Evolutionary conservation across 305 asterid genomes (phyloP).

Genomic region (Fraxinus ornus): DNA sequence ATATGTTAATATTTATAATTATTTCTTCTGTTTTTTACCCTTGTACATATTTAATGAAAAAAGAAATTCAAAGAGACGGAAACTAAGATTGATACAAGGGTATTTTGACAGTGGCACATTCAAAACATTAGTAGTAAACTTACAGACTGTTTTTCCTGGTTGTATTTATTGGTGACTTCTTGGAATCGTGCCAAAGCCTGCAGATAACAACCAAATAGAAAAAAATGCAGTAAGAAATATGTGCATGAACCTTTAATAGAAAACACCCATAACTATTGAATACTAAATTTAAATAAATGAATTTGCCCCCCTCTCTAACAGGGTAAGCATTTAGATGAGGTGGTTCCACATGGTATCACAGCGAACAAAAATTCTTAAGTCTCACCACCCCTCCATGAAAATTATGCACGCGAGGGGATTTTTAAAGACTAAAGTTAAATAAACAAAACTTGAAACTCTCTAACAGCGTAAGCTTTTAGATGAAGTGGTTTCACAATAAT

Average conservation of each 20-base stretch:
- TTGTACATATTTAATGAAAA: background rate
- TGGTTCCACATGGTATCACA: background rate
- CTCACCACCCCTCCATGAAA: background rate
- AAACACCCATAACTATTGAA: background rate
- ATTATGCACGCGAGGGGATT: background rate
- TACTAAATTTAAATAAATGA: background rate
- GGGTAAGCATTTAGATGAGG: background rate
- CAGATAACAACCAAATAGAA: slow-evolving; percentile 15
- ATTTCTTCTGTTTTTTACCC: background rate
- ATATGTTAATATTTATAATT: background rate
- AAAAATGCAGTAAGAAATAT: background rate
- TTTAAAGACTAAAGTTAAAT: background rate
- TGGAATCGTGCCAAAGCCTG: slow-evolving; percentile 96
- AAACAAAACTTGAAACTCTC: background rate
- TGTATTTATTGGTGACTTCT: slow-evolving; percentile 89
- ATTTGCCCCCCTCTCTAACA: background rate
- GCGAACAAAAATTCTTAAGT: background rate
- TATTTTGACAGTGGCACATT: slow-evolving; percentile 2
- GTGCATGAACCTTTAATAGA: slow-evolving; percentile 3
- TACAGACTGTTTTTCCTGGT: slow-evolving; percentile 87
- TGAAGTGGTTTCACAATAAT: background rate
- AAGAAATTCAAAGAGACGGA: background rate
- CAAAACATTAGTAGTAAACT: slow-evolving; percentile 39
- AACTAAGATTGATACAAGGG: slow-evolving; percentile 3
- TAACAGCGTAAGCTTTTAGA: background rate